Evolutionary conservation across 257 asterid species (phyloP), one percentile per base, ranked within the genome.

Genomic region (Lavandula angustifolia): DNA sequence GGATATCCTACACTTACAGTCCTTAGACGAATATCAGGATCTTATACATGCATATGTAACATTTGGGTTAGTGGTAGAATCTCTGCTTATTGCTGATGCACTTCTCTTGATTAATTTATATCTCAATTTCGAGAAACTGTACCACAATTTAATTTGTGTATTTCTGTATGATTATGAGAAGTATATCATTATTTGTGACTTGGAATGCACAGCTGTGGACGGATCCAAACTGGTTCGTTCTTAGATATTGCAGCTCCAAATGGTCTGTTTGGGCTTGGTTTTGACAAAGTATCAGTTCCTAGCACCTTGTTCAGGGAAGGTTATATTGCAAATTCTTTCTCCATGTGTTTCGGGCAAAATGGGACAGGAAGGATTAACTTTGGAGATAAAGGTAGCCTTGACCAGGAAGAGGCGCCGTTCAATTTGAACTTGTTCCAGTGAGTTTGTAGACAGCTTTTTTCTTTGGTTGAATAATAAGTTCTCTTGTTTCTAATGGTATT

Each of bases 281-380:
- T 89, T 7, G 95, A 89, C 75, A 85, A 89, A 68, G 70, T 90
- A 70, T 83, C 97, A 51, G 95, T 87, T 79, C 97, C 97, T 13
- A 85, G 96, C 67, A 78, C 81, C 75, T 79, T 90, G 67, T 84
- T 83, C 47, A 78, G 67, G 44, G 76, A 85, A 64, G 92, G 92
- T 53, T 82, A 80, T 52, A 72, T 71, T 11, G 77, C 87, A 22
- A 76, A 90, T 66, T 84, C 97, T 59, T 90, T 90, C 81, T 90
- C 96, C 80, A 84, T 90, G 97, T 87, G 97, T 69, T 90, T 90
- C 49, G 95, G 95, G 58, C 69, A 53, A n/a, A 91, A 87, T 75
- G 92, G 92, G 41, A 71, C 71, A 4, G 97, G 97, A 70, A 79
- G 85, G 56, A 85, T 90, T 53, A 76, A 74, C 66, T 87, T 90